Conservation (phyloP, 768 basidiomycete species). For the Naganishia vaughanmartiniae region DNA sequence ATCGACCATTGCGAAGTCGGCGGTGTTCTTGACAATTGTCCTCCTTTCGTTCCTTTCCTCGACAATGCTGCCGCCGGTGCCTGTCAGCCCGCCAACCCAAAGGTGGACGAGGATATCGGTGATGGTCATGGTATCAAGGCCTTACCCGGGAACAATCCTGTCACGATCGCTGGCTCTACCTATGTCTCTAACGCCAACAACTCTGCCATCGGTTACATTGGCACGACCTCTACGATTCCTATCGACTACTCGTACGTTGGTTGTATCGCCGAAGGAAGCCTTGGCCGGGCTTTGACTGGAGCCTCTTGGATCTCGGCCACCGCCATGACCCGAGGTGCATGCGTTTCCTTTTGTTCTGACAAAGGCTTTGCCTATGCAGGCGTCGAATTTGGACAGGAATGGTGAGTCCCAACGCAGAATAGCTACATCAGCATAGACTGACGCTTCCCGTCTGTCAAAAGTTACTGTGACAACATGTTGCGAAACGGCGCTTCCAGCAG, state of each 20-base stretch:
- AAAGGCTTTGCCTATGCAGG: constrained; percentile 45
- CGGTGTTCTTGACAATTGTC: constrained; percentile 40
- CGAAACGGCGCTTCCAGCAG: constrained; percentile 49
- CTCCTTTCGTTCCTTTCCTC: constrained; percentile 51
- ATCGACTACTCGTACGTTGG: constrained; percentile 44
- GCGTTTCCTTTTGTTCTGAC: constrained; percentile 29
- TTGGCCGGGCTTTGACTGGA: constrained; percentile 45
- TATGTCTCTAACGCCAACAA: constrained; percentile 31
- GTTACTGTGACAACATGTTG: constrained; percentile 49
- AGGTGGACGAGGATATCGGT: constrained; percentile 51
- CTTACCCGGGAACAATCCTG: constrained; percentile 50
- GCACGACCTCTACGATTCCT: constrained; percentile 38
- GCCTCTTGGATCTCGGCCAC: constrained; percentile 38
- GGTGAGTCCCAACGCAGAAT: not conserved
- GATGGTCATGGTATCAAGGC: constrained; percentile 36
- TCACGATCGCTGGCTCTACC: constrained; percentile 42
- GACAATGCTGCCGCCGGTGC: constrained; percentile 37
- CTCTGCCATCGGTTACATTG: constrained; percentile 36
- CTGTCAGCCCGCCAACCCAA: constrained; percentile 45
- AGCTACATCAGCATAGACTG: not conserved
- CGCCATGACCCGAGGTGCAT: constrained; percentile 45
- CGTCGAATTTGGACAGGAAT: constrained; percentile 44
- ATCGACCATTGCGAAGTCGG: constrained; percentile 43
- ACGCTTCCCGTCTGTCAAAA: constrained; percentile 28
- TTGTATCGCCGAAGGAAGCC: constrained; percentile 48